These are phyloP conservation scores for Fraxinus anomala DNA, from an alignment of 257 asterid genomes.

Conservation along the genomic window DNA sequence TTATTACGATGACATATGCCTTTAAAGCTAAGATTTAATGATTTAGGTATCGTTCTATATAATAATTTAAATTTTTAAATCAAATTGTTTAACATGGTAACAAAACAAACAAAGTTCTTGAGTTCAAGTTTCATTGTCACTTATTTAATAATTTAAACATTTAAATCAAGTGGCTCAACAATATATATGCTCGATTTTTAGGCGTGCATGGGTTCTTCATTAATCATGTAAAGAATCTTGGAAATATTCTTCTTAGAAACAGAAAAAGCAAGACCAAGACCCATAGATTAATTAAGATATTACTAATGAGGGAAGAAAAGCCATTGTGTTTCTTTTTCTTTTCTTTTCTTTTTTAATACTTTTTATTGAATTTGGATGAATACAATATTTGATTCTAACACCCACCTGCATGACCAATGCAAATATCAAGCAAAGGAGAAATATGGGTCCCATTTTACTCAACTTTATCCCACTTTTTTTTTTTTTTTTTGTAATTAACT, in stretches of 20 bases:
- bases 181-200: background rate
- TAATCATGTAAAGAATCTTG: background rate
- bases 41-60: no score
- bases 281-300: background rate
- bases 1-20: no score
- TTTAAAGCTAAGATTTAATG: no score
- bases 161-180: no score
- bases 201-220: no score
- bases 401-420: conserved; percentile 34
- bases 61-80: no score
- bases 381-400: conserved; percentile 25
- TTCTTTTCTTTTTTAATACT: background rate
- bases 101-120: no score
- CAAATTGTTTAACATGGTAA: no score
- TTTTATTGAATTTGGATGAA: conserved; percentile 13
- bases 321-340: background rate
- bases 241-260: background rate
- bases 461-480: background rate
- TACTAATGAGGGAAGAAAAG: background rate
- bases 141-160: no score
- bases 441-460: conserved; percentile 29
- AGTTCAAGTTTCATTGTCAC: no score
- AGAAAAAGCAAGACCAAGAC: background rate
- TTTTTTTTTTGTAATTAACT: conserved; percentile 17
- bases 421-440: conserved; percentile 24